Conservation (phyloP, 2,329 filamentous ascomycete species). For the Ceratocystis lukuohia region DNA sequence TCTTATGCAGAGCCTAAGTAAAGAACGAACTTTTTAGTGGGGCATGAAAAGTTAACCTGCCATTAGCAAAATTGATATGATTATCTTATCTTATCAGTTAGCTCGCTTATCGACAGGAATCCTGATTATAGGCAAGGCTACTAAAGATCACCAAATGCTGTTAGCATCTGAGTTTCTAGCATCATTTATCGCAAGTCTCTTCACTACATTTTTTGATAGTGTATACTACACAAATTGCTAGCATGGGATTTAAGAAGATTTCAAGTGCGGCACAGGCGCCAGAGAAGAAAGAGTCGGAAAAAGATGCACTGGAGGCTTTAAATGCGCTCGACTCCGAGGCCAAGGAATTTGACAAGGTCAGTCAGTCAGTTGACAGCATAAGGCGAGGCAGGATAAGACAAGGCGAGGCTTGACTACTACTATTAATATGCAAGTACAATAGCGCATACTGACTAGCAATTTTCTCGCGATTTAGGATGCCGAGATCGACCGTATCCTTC, state of each 20-base stretch:
- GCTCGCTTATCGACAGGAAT: constrained; percentile 12
- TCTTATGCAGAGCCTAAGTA: constrained; percentile 1
- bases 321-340: constrained; percentile 70
- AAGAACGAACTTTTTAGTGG: constrained; percentile 13
- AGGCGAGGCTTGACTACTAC: not conserved
- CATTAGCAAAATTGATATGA: not conserved
- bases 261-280: constrained; percentile 26
- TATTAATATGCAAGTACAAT: not conserved
- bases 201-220: not conserved
- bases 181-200: not conserved
- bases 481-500: constrained; percentile 88
- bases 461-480: constrained; percentile 49
- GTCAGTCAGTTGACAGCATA: constrained; percentile 15
- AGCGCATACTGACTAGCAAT: not conserved
- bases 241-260: constrained; percentile 20
- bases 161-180: not conserved
- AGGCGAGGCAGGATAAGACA: not conserved
- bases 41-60: constrained; percentile 5
- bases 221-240: not conserved
- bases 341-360: constrained; percentile 81
- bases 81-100: constrained; percentile 9
- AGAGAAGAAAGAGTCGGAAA: constrained; percentile 39
- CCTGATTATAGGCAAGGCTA: not conserved
- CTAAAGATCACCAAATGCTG: not conserved
- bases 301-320: constrained; percentile 44